phyloP scores from a whole-genome alignment of 1,284 basidiomycete genomes.

The Kwoniella shivajii region DNA sequence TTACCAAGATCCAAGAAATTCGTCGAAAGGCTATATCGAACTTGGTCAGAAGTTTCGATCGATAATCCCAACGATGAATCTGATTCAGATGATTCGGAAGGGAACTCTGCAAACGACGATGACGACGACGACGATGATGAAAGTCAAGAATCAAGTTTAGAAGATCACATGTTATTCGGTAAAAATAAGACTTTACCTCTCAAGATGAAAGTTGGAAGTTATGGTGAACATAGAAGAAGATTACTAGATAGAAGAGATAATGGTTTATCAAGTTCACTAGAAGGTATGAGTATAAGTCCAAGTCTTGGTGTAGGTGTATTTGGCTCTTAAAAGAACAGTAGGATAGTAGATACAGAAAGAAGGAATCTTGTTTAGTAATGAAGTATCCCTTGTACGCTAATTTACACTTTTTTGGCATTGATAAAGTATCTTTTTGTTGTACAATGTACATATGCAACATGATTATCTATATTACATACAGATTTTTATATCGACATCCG shows the following conservation, averaged over 20 bases:
- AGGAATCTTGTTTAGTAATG: neutral
- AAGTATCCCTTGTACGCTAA: neutral
- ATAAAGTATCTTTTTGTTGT: neutral
- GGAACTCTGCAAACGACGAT: constrained; percentile 66
- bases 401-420: neutral
- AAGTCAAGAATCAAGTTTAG: constrained; percentile 43
- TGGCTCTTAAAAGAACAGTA: neutral
- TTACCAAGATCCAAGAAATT: constrained; percentile 63
- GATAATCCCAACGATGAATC: constrained; percentile 34
- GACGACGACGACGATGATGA: constrained; percentile 54
- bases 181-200: constrained; percentile 1
- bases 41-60: constrained; percentile 60
- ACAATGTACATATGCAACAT: neutral
- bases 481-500: constrained; percentile 28
- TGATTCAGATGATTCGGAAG: constrained; percentile 31
- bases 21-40: constrained; percentile 59
- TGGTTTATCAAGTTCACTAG: constrained; percentile 43
- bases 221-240: constrained; percentile 22
- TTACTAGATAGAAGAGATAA: constrained; percentile 26
- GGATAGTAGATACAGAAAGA: neutral
- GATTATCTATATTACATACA: neutral
- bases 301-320: constrained; percentile 1
- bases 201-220: constrained; percentile 17
- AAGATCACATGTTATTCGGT: constrained; percentile 5
- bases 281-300: constrained; percentile 51